Evolutionary conservation across 495 filamentous ascomycete genomes (phyloP).

Genomic region (Daldinia concentrica): DNA sequence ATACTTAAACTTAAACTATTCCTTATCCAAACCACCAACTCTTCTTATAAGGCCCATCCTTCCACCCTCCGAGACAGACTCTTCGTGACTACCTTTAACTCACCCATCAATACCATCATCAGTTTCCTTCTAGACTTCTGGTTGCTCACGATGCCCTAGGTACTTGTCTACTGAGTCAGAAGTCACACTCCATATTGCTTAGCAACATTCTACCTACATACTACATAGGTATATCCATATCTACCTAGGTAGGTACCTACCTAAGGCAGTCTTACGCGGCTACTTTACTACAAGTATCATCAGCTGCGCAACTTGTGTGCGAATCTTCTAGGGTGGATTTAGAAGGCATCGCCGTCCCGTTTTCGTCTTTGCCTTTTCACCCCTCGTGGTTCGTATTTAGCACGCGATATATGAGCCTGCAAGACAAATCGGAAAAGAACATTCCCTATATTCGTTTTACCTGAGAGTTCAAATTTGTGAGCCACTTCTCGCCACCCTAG

Average conservation of each 20-base stretch:
- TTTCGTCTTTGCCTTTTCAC: background rate
- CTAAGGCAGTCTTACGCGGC: conserved; percentile 2
- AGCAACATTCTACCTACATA: too few species aligned
- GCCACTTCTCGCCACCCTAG: background rate
- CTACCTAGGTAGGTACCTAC: too few species aligned
- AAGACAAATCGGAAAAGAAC: too few species aligned
- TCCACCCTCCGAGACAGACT: conserved; percentile 1
- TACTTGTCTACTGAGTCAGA: conserved; percentile 3
- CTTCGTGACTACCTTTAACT: background rate
- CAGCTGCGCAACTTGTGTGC: background rate
- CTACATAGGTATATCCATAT: too few species aligned
- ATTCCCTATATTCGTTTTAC: too few species aligned
- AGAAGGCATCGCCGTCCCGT: background rate
- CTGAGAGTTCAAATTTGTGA: too few species aligned
- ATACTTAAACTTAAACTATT: background rate
- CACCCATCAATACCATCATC: background rate
- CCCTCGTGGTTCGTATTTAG: background rate
- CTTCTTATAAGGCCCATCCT: conserved; percentile 16
- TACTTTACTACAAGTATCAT: background rate
- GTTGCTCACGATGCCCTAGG: background rate
- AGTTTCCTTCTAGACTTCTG: conserved; percentile 13
- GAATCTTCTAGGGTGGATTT: background rate
- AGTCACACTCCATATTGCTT: too few species aligned
- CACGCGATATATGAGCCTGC: too few species aligned
- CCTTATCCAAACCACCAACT: conserved; percentile 25